These are phyloP conservation scores for Fusarium odoratissimum DNA, from an alignment of 2,329 filamentous ascomycete species.

Conservation along the genomic window DNA sequence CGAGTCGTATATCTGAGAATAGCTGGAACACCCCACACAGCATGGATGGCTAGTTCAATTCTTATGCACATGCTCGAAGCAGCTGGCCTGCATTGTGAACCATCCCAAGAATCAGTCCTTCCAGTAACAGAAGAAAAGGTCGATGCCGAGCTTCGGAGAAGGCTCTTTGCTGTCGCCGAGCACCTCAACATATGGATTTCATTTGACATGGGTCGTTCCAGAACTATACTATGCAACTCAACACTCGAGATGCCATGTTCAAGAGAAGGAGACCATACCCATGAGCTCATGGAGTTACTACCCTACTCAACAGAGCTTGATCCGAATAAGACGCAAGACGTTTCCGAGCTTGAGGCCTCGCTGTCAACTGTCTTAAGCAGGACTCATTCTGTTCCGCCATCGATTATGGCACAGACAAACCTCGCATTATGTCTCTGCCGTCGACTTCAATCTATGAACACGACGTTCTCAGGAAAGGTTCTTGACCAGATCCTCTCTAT, in stretches of 20 bases:
- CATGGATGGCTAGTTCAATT: constrained; percentile 68
- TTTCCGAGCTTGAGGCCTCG: constrained; percentile 56
- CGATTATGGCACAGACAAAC: constrained; percentile 64
- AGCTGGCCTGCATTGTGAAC: constrained; percentile 59
- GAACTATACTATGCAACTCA: constrained; percentile 60
- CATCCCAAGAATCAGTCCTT: constrained; percentile 43
- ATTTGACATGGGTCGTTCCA: constrained; percentile 67
- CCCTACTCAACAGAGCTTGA: constrained; percentile 66
- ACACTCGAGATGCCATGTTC: constrained; percentile 55
- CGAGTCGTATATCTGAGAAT: constrained; percentile 65
- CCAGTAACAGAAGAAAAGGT: constrained; percentile 40
- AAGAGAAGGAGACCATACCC: constrained; percentile 55
- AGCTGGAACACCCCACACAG: constrained; percentile 63
- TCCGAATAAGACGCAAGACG: constrained; percentile 58
- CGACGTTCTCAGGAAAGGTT: constrained; percentile 55
- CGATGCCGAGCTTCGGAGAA: constrained; percentile 54
- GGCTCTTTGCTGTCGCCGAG: constrained; percentile 63
- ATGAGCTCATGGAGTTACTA: constrained; percentile 63
- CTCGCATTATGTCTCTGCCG: constrained; percentile 67
- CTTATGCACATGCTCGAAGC: constrained; percentile 70
- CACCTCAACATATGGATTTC: constrained; percentile 70
- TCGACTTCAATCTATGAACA: constrained; percentile 62
- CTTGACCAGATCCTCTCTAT: constrained; percentile 61
- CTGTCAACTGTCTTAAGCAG: constrained; percentile 56
- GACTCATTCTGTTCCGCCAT: constrained; percentile 54